Conservation (phyloP, 2,329 filamentous ascomycete genomes). For the Cladosporium austrohemisphaericum region DNA sequence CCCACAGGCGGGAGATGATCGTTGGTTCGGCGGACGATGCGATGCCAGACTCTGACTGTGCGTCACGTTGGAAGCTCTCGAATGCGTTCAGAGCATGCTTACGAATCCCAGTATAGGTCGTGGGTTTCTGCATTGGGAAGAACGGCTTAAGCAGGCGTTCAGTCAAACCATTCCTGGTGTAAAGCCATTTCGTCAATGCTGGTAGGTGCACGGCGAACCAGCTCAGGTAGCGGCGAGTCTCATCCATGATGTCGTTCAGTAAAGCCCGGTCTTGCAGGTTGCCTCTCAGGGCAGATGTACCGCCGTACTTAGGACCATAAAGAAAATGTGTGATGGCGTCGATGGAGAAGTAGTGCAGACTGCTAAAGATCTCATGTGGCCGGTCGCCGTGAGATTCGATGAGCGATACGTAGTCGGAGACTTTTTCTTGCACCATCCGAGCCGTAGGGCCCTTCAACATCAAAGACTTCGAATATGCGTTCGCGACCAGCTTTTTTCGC, state of each 20-base stretch:
- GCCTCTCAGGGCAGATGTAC: constrained; percentile 43
- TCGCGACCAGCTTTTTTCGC: constrained; percentile 51
- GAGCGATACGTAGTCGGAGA: constrained; percentile 39
- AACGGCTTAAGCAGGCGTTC: constrained; percentile 39
- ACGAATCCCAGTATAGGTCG: constrained; percentile 51
- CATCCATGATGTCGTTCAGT: constrained; percentile 49
- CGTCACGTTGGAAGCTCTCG: constrained; percentile 28
- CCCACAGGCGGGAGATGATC: constrained; percentile 41
- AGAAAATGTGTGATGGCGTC: constrained; percentile 53
- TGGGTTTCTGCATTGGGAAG: constrained; percentile 50
- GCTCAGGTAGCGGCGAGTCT: constrained; percentile 42
- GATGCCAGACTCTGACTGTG: constrained; percentile 16
- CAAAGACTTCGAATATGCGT: constrained; percentile 51
- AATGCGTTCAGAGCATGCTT: constrained; percentile 40
- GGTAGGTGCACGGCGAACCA: constrained; percentile 51
- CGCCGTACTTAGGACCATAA: constrained; percentile 45
- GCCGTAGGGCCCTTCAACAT: constrained; percentile 37
- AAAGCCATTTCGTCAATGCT: constrained; percentile 47
- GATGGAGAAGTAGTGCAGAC: constrained; percentile 52
- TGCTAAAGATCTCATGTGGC: constrained; percentile 46
- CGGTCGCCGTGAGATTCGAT: constrained; percentile 35
- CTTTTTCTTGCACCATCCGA: constrained; percentile 40
- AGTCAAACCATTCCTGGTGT: constrained; percentile 38
- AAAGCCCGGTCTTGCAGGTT: constrained; percentile 37
- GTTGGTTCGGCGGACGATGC: constrained; percentile 24